phyloP scores from a whole-genome alignment of 1,284 basidiomycete species.

The Marasmius tenuissimus region DNA sequence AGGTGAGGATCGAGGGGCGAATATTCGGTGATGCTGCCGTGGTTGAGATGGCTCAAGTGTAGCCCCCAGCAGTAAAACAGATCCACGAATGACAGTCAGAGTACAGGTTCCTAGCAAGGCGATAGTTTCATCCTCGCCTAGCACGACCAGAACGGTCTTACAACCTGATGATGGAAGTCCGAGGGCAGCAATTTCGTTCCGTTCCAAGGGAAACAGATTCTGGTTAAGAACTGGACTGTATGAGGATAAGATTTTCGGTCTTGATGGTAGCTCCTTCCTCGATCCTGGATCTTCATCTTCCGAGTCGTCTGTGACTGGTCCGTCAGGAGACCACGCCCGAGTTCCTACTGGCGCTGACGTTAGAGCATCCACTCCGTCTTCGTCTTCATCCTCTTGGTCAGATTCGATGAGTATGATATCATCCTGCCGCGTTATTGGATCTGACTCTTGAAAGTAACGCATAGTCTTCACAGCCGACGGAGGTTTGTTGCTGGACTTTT shows the following conservation, averaged over 20 bases:
- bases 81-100: constrained; percentile 56
- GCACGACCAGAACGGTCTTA: constrained; percentile 36
- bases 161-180: constrained; percentile 15
- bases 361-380: constrained; percentile 21
- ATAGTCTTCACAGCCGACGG: constrained; percentile 17
- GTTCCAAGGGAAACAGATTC: constrained; percentile 46
- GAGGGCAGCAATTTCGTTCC: constrained; percentile 34
- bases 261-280: not conserved
- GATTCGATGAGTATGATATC: constrained; percentile 38
- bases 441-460: constrained; percentile 34
- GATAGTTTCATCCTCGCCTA: constrained; percentile 47
- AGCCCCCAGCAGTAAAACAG: constrained; percentile 51
- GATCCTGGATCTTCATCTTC: not conserved
- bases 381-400: constrained; percentile 45
- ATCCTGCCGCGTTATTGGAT: constrained; percentile 33
- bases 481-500: constrained; percentile 25
- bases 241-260: constrained; percentile 35
- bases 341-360: constrained; percentile 5
- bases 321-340: constrained; percentile 3
- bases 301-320: not conserved
- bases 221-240: constrained; percentile 41
- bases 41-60: constrained; percentile 39
- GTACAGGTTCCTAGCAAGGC: constrained; percentile 60
- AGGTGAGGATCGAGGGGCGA: constrained; percentile 67
- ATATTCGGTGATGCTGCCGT: constrained; percentile 44